Evolutionary conservation across 2,329 filamentous ascomycete species (phyloP), one percentile per base, ranked within the genome.

Genomic region (Colletotrichum cordylinicola): DNA sequence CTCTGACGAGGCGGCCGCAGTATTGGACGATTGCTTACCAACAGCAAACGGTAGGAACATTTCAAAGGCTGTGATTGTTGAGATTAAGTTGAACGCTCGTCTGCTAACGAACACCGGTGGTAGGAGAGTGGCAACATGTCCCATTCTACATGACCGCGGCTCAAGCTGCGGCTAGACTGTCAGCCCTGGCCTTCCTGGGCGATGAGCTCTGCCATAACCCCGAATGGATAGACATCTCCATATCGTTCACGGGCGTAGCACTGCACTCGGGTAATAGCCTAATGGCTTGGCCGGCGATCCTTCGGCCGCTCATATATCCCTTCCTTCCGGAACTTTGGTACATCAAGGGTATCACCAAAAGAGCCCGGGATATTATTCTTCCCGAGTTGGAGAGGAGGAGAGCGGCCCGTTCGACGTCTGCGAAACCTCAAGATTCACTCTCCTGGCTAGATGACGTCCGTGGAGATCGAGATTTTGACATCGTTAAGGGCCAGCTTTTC

Each of bases 81-180:
- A 2, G 2, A 43, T 0, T 43, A 8, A 5, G 1, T 43, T n/a
- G 18, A n/a, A 0, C 18, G 9, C 4, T 43, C 8, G 8, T 43
- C 8, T 43, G 8, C 18, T 10, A 6, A 43, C 18, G 8, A 43
- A 0, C 39, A n/a, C 18, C 9, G 18, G 18, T 21, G 3, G 0
- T 2, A 21, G 21, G 21, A 16, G 52, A 29, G 1, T 56, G 52
- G 52, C 21, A 56, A 7, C 52, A 18, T 24, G 0, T 29, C 0
- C 21, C 18, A 12, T 29, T 56, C 4, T 24, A 24, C 52, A 56
- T 56, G 52, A 29, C 7, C 1, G 21, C 52, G 2, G 24, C 24
- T 2, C 12, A 56, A 24, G 15, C 24, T 29, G 52, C 52, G 24
- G 52, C 52, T 2, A 24, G 24, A 6, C 52, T 56, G 2, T 56